These are phyloP conservation scores for Sugiyamaella novakii DNA, from an alignment of 1,139 yeast species.

Conservation along the genomic window DNA sequence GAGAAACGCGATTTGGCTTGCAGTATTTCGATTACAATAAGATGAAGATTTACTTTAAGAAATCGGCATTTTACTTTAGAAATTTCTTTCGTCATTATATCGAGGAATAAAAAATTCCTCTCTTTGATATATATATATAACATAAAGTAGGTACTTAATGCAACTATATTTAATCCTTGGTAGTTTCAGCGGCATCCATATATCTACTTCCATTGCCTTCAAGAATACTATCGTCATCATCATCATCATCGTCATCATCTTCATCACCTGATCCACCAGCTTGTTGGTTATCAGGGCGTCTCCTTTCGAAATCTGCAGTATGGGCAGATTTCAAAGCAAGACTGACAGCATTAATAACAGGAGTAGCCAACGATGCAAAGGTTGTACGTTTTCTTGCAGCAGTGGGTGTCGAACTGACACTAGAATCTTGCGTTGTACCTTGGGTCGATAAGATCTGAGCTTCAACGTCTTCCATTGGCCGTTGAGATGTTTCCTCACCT, in stretches of 20 bases:
- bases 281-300: constrained; percentile 45
- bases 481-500: constrained; percentile 20
- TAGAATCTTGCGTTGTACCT: neutral
- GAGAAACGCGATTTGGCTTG: constrained; percentile 41
- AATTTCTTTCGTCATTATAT: constrained; percentile 29
- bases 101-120: neutral
- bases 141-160: no score
- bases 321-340: constrained; percentile 76
- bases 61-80: constrained; percentile 42
- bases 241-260: constrained; percentile 37
- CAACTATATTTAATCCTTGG: constrained; percentile 10
- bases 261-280: constrained; percentile 44
- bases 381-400: constrained; percentile 19
- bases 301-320: constrained; percentile 83
- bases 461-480: constrained; percentile 22
- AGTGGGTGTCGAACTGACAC: neutral
- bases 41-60: constrained; percentile 42
- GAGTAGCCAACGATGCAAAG: constrained; percentile 37
- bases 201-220: constrained; percentile 17
- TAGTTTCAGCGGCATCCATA: constrained; percentile 10
- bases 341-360: constrained; percentile 54
- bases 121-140: neutral
- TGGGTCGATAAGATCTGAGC: constrained; percentile 2
- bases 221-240: constrained; percentile 21
- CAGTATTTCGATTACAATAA: constrained; percentile 45